These are phyloP conservation scores for Fusarium sp. DNA, from an alignment of 2,329 filamentous ascomycete genomes.

Conservation along the genomic window DNA sequence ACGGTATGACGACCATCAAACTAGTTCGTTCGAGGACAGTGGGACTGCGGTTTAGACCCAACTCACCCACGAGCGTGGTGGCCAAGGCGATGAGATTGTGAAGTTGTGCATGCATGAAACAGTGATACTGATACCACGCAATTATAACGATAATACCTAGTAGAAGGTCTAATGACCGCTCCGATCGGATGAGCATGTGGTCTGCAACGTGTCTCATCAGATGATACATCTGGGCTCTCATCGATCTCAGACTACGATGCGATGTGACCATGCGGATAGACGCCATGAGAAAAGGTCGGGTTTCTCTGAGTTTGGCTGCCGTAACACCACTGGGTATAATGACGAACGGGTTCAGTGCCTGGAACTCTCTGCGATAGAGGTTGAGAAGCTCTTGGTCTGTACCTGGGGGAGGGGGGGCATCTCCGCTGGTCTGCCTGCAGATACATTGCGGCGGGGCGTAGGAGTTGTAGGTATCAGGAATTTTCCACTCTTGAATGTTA, in stretches of 20 bases:
- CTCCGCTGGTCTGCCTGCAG: slow-evolving; percentile 58
- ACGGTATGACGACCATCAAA: slow-evolving; percentile 57
- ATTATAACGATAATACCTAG: slow-evolving; percentile 63
- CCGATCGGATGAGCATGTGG: slow-evolving; percentile 62
- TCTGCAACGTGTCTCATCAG: slow-evolving; percentile 62
- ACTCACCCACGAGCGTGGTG: slow-evolving; percentile 60
- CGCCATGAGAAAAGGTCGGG: slow-evolving; percentile 62
- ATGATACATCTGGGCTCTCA: slow-evolving; percentile 63
- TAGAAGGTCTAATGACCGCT: slow-evolving; percentile 63
- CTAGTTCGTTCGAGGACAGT: slow-evolving; percentile 57
- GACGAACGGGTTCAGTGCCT: slow-evolving; percentile 62
- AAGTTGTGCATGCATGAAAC: slow-evolving; percentile 64
- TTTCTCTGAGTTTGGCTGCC: slow-evolving; percentile 54
- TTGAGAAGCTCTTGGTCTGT: slow-evolving; percentile 61
- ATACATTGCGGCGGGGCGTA: slow-evolving; percentile 61
- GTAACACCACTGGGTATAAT: slow-evolving; percentile 54
- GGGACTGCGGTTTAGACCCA: slow-evolving; percentile 59
- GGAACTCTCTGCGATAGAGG: slow-evolving; percentile 59
- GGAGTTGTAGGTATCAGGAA: slow-evolving; percentile 60
- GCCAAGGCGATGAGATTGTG: slow-evolving; percentile 64
- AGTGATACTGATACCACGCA: slow-evolving; percentile 67
- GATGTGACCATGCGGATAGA: slow-evolving; percentile 64
- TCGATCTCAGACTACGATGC: slow-evolving; percentile 59
- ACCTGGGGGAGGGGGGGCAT: slow-evolving; percentile 56
- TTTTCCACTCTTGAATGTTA: slow-evolving; percentile 44